Base-by-base conservation (phyloP, 441 rosid species). In the Geranium incanum region DNA sequence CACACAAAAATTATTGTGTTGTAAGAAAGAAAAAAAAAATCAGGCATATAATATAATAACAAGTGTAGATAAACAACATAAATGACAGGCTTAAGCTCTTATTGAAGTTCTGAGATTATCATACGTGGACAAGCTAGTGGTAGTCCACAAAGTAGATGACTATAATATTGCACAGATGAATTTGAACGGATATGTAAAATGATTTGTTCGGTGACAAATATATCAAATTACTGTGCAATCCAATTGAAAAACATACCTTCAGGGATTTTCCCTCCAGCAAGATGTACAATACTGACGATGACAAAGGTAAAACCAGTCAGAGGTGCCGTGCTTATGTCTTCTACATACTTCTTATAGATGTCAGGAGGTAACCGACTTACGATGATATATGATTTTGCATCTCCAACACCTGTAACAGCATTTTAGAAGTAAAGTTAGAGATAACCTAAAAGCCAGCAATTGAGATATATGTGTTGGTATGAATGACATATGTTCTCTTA, bases 241-340 rank as follows among this genome's bases (percentile, higher is more conserved):
- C 7, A 64, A 75, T 38, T 43, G n/a, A 9, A 68, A 68, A 5
- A 57, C 75, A 48, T 78, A 92, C 93, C 97, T 85, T 93, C 92
- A 3, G 86, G 81, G 69, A 91, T 81, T 78, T 87, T 87, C 65
- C 96, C 96, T 50, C 97, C 95, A 0, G 92, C 84, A 67, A 89
- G 96, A 66, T 86, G 93, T 66, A 89, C 92, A 71, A 94, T 78
- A 63, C 91, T 86, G 75, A 90, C 78, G 62, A 89, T 80, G 4
- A 85, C 88, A 78, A 94, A 90, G 13, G 94, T 78, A 73, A 91
- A 87, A 57, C 97, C 94, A 76, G 86, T 80, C 73, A 85, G 62
- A 79, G 84, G 92, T 36, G 84, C 78, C 9, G 83, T 69, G 43
- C 79, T 83, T 37, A 70, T 87, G 74, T 91, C 98, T 41, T 89